Evolutionary conservation across 257 asterid genomes (phyloP).

Genomic region (Plantago elongata): DNA sequence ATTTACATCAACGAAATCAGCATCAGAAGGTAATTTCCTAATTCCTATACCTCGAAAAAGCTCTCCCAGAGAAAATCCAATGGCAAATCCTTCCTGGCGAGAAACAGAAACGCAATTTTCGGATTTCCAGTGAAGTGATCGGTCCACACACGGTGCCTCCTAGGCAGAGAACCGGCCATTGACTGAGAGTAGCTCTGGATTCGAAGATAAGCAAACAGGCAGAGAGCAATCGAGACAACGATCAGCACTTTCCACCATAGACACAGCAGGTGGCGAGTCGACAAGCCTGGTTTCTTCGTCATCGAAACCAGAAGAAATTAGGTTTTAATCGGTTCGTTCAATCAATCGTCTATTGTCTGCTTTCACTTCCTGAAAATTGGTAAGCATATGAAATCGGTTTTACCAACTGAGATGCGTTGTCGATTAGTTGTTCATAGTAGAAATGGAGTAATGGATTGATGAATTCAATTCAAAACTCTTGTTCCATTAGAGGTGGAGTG

Average conservation of each 20-base stretch:
- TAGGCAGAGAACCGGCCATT: slow-evolving; percentile 21
- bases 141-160: slow-evolving; percentile 35
- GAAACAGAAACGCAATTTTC: slow-evolving; percentile 75
- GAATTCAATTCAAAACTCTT: no score
- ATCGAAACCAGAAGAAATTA: background rate
- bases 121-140: slow-evolving; percentile 50
- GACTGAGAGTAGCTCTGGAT: slow-evolving; percentile 58
- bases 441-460: no score
- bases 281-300: slow-evolving; percentile 39
- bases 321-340: background rate
- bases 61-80: slow-evolving; percentile 93
- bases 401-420: no score
- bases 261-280: slow-evolving; percentile 51
- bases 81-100: slow-evolving; percentile 63
- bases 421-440: no score
- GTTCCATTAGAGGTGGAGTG: no score
- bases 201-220: slow-evolving; percentile 54
- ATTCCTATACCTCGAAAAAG: slow-evolving; percentile 62
- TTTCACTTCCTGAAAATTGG: background rate
- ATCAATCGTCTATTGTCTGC: no score
- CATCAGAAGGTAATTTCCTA: background rate
- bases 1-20: slow-evolving; percentile 4
- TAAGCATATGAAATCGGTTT: no score
- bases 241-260: slow-evolving; percentile 69
- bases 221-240: slow-evolving; percentile 40